Evolutionary conservation across 2,329 filamentous ascomycete genomes (phyloP).

Genomic region (Colletotrichum tofieldiae): DNA sequence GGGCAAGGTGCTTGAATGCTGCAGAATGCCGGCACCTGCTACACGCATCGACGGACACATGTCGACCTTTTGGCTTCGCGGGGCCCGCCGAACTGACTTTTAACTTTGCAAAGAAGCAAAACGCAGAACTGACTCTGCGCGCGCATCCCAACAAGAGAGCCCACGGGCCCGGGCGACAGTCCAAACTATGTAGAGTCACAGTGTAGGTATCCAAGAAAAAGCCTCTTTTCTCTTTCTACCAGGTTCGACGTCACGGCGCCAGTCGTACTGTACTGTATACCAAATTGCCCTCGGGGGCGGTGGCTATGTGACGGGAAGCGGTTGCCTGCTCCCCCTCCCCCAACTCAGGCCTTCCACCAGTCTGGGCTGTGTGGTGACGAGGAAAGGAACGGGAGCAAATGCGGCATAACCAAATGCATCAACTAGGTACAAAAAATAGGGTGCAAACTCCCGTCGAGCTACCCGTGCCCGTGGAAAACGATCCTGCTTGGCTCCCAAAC

Average conservation of each 20-base stretch:
- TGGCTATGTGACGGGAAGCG: background rate
- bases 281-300: background rate
- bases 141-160: too few species aligned
- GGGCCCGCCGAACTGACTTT: background rate
- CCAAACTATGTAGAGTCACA: too few species aligned
- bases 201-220: background rate
- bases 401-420: background rate
- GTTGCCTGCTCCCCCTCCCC: background rate
- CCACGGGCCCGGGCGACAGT: background rate
- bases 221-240: background rate
- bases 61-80: background rate
- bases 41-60: background rate
- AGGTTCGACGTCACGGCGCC: background rate
- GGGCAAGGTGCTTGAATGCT: background rate
- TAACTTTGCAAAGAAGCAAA: background rate
- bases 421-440: background rate
- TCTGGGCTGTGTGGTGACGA: background rate
- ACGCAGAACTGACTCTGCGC: background rate
- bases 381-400: too few species aligned
- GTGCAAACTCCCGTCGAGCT: background rate
- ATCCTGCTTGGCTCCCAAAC: background rate
- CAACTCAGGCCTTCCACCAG: too few species aligned
- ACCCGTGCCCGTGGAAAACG: background rate
- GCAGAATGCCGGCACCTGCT: slow-evolving; percentile 13
- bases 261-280: background rate